Conservation (phyloP, 805 yeast species). For the Candida parachauliodes region DNA sequence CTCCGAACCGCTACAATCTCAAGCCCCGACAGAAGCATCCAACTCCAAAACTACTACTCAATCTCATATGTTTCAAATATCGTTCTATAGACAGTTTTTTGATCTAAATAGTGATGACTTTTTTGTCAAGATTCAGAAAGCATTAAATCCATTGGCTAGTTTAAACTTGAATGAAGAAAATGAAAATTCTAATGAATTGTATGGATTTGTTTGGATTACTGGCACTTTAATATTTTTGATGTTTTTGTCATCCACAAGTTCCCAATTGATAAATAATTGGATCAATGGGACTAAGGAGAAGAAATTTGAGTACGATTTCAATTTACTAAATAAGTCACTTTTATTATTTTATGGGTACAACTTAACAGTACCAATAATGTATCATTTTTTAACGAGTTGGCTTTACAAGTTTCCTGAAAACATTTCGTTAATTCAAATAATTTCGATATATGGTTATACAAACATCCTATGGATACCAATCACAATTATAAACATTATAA, state of each 20-base stretch:
- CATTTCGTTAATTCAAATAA: conserved; percentile 53
- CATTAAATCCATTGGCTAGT: conserved; percentile 50
- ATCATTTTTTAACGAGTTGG: conserved; percentile 52
- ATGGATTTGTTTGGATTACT: conserved; percentile 90
- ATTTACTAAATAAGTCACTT: conserved; percentile 63
- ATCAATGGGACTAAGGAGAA: conserved; percentile 38
- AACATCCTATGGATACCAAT: conserved; percentile 85
- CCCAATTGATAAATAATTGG: conserved; percentile 59
- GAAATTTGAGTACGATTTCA: conserved; percentile 57
- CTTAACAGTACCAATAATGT: conserved; percentile 54
- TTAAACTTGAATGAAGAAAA: conserved; percentile 25
- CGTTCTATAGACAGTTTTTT: conserved; percentile 62
- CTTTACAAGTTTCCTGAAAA: conserved; percentile 47
- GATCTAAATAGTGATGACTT: conserved; percentile 68
- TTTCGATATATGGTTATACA: conserved; percentile 83
- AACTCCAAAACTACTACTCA: conserved; percentile 6
- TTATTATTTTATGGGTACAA: conserved; percentile 75
- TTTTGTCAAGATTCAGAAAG: conserved; percentile 45
- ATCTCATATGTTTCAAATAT: conserved; percentile 50
- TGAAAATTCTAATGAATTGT: conserved; percentile 55
- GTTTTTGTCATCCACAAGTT: conserved; percentile 72
- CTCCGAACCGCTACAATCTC: not conserved
- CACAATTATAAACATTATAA: conserved; percentile 55
- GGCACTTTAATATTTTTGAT: conserved; percentile 72
- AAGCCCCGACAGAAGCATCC: not conserved